phyloP scores from a whole-genome alignment of 805 yeast species.

The Torulaspora maleeae region DNA sequence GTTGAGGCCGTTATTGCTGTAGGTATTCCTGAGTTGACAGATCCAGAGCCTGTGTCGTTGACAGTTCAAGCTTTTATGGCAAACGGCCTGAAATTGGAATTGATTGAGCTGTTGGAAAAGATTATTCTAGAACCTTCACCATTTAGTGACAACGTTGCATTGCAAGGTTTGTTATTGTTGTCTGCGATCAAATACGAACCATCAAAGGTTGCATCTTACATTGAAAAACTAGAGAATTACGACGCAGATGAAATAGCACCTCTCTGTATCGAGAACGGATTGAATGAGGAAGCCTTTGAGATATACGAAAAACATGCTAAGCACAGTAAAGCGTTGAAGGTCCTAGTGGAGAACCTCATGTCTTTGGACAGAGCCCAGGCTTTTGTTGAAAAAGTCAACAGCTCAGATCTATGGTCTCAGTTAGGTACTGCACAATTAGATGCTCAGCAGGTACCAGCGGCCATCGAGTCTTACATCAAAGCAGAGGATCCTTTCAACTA shows the following conservation, averaged over 20 bases:
- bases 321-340: conserved; percentile 76
- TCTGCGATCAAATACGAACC: conserved; percentile 96
- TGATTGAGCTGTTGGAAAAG: conserved; percentile 91
- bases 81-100: conserved; percentile 85
- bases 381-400: conserved; percentile 85
- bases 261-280: conserved; percentile 80
- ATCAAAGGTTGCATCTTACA: conserved; percentile 72
- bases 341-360: conserved; percentile 86
- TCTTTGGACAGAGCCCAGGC: conserved; percentile 92
- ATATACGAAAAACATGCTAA: conserved; percentile 82
- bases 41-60: conserved; percentile 89
- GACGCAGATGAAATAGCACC: conserved; percentile 94
- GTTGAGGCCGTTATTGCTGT: conserved; percentile 93
- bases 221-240: conserved; percentile 84
- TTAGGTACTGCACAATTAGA: conserved; percentile 94
- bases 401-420: conserved; percentile 87
- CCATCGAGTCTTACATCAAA: conserved; percentile 84
- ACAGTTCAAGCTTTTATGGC: conserved; percentile 96
- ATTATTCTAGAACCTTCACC: conserved; percentile 96
- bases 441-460: conserved; percentile 87
- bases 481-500: conserved; percentile 90
- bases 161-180: conserved; percentile 86
- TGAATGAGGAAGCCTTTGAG: conserved; percentile 91
- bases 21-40: conserved; percentile 90
- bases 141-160: conserved; percentile 88